A percentile compares a stretch with the other conserved stretches of the same genome.
These are phyloP conservation scores for Pseudogymnoascus sp. DNA, from an alignment of 2,329 filamentous ascomycete species.

Conservation along the genomic window DNA sequence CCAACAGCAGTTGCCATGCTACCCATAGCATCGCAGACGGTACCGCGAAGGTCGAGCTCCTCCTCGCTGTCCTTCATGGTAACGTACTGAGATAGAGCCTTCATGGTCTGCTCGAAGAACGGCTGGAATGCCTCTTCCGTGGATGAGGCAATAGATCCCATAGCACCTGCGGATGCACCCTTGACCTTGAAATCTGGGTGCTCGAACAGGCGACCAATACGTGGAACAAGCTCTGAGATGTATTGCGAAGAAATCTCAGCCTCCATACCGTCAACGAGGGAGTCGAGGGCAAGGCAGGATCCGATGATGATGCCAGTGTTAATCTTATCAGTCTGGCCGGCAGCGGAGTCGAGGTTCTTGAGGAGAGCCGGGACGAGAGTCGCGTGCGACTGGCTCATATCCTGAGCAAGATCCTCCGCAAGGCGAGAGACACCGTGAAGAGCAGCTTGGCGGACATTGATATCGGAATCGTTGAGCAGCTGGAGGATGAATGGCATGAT, in stretches of 20 bases:
- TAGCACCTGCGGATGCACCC: constrained; percentile 76
- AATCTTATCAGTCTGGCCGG: constrained; percentile 60
- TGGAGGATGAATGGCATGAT: constrained; percentile 80
- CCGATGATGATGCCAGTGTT: constrained; percentile 82
- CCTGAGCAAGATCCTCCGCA: constrained; percentile 87
- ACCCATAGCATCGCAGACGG: constrained; percentile 86
- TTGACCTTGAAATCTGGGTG: constrained; percentile 86
- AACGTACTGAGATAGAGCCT: constrained; percentile 75
- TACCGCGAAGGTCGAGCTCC: constrained; percentile 80
- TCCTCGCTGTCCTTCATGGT: constrained; percentile 82
- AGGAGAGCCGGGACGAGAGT: constrained; percentile 76
- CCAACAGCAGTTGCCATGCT: constrained; percentile 88
- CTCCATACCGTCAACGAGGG: constrained; percentile 79
- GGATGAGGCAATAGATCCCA: constrained; percentile 83
- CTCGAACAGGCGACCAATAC: constrained; percentile 74
- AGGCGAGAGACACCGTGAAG: constrained; percentile 82
- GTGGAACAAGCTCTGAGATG: constrained; percentile 71
- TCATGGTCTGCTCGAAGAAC: constrained; percentile 90
- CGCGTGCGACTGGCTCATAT: constrained; percentile 78
- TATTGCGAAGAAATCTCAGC: constrained; percentile 74
- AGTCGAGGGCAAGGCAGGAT: constrained; percentile 83
- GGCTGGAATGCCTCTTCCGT: constrained; percentile 76
- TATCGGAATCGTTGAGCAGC: constrained; percentile 76
- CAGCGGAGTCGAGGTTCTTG: constrained; percentile 80
- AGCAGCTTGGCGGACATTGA: constrained; percentile 77